Conservation (phyloP, 129 eudicot species). For the Dittrichia graveolens region DNA sequence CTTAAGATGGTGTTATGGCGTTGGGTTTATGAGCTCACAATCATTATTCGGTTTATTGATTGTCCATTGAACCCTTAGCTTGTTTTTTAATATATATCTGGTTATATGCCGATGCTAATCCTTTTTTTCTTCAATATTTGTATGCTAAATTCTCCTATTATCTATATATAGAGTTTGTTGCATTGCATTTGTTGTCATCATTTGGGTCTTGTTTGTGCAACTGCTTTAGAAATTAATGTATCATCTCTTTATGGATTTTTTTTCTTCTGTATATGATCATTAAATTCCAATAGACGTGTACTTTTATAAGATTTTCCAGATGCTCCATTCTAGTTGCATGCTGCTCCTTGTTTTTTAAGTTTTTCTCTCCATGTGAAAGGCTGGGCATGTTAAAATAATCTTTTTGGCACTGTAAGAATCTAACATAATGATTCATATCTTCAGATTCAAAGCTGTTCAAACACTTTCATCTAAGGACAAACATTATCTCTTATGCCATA, state of each 20-base stretch:
- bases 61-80: too few species aligned
- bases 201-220: background rate
- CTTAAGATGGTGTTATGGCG: too few species aligned
- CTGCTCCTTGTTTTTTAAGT: background rate
- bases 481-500: slow-evolving; percentile 1
- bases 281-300: background rate
- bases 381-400: background rate
- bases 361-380: background rate
- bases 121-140: too few species aligned
- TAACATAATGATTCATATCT: background rate
- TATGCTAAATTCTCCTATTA: too few species aligned
- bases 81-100: too few species aligned
- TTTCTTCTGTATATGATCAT: background rate
- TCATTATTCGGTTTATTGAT: too few species aligned
- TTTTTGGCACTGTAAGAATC: slow-evolving; percentile 3
- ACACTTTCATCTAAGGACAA: background rate
- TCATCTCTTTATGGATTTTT: background rate
- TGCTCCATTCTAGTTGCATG: background rate
- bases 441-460: background rate
- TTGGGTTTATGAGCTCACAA: too few species aligned
- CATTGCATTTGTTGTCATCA: background rate
- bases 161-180: too few species aligned
- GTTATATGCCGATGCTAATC: too few species aligned
- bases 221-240: background rate
- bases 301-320: background rate